phyloP scores from a whole-genome alignment of 305 asterid species.

The Fraxinus paxiana region DNA sequence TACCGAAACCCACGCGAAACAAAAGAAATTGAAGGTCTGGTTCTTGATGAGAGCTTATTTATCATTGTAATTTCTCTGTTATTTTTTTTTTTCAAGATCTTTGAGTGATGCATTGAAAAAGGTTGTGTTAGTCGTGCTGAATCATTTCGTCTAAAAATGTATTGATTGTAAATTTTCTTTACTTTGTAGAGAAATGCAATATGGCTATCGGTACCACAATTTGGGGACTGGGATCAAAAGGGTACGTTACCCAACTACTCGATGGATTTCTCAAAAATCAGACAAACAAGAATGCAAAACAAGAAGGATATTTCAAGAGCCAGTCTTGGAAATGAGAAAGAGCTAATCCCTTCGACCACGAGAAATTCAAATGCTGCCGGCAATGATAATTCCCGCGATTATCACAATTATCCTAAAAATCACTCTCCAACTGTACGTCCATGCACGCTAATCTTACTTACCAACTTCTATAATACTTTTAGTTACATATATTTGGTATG shows the following conservation, averaged over 20 bases:
- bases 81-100: background rate
- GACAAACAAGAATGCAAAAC: slow-evolving; percentile 15
- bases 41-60: background rate
- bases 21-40: background rate
- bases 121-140: background rate
- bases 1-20: too few species aligned
- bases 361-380: background rate
- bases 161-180: background rate
- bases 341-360: background rate
- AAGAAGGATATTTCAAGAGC: slow-evolving; percentile 14
- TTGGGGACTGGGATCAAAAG: slow-evolving; percentile 18
- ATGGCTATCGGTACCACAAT: slow-evolving; percentile 13
- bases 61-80: background rate
- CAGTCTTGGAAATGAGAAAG: slow-evolving; percentile 14
- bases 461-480: background rate
- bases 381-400: background rate
- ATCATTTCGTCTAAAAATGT: background rate
- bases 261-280: slow-evolving; percentile 15
- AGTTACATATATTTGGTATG: background rate
- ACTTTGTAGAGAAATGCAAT: slow-evolving; percentile 6
- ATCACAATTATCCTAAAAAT: background rate
- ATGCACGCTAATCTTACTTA: background rate
- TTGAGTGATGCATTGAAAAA: background rate
- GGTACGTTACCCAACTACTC: slow-evolving; percentile 4
- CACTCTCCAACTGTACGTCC: background rate